A percentile compares a stretch with the other conserved stretches of the same genome.
Conservation (phyloP, 805 yeast species). For the Ascoidea tarda region DNA sequence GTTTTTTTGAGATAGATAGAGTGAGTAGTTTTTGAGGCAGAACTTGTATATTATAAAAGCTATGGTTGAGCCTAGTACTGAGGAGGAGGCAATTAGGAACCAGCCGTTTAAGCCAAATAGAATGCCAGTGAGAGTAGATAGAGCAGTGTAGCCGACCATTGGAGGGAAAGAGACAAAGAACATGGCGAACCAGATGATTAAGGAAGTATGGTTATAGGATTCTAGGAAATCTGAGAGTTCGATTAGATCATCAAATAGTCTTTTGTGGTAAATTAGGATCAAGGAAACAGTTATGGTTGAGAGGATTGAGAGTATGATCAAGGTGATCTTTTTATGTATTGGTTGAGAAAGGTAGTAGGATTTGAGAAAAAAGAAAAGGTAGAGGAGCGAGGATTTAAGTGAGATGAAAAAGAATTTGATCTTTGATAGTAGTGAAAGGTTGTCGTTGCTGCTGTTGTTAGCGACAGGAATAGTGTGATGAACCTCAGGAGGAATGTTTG, state of each 20-base stretch:
- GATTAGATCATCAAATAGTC: conserved; percentile 23
- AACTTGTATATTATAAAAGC: conserved; percentile 57
- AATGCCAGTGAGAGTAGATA: conserved; percentile 61
- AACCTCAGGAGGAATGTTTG: neutral
- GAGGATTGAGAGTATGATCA: conserved; percentile 3
- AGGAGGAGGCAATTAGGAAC: conserved; percentile 55
- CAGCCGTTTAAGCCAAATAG: conserved; percentile 74
- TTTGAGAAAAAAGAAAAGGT: neutral
- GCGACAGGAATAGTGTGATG: neutral
- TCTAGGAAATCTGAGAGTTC: conserved; percentile 30
- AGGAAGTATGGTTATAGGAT: conserved; percentile 23
- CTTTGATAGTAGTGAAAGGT: no score
- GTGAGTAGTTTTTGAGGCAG: conserved; percentile 38
- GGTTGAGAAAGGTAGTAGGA: neutral
- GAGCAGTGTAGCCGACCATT: conserved; percentile 62
- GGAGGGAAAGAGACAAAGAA: conserved; percentile 83
- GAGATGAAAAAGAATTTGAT: no score
- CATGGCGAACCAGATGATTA: conserved; percentile 36
- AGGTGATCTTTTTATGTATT: neutral
- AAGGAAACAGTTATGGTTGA: conserved; percentile 6
- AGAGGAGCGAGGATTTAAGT: no score
- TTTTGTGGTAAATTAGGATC: conserved; percentile 22
- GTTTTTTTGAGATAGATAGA: conserved; percentile 42
- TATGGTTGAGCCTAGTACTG: conserved; percentile 60
- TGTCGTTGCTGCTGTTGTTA: no score